Conservation (phyloP, 805 yeast species). For the Barnettozyma wickerhamii region DNA sequence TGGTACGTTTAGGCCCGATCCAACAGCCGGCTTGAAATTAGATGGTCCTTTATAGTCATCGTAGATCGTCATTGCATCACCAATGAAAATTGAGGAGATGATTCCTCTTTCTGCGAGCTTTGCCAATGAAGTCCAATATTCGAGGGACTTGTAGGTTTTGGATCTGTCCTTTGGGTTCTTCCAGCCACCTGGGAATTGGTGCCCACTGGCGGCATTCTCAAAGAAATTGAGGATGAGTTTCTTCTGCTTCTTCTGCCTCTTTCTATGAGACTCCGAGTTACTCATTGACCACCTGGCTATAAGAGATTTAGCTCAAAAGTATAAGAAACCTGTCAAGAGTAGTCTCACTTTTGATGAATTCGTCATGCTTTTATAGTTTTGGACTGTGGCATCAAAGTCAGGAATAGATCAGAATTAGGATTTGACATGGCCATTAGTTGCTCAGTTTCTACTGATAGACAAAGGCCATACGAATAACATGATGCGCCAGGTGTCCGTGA, state of each 20-base stretch:
- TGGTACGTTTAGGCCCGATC: conserved; percentile 29
- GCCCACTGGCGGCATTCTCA: conserved; percentile 2
- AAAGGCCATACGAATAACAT: no score
- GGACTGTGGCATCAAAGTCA: no score
- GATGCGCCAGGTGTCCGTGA: no score
- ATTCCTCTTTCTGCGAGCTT: conserved; percentile 3
- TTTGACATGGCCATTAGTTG: no score
- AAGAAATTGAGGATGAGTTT: conserved; percentile 5
- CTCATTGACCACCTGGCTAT: not conserved
- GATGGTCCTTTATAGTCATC: conserved; percentile 37
- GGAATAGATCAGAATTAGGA: no score
- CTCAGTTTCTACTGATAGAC: no score
- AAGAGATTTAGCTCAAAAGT: not conserved
- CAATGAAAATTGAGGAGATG: conserved; percentile 4
- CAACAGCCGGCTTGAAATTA: conserved; percentile 34
- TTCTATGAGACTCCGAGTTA: not conserved
- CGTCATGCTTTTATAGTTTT: no score
- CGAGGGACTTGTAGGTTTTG: conserved; percentile 17
- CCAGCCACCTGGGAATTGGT: conserved; percentile 2
- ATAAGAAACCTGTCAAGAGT: no score
- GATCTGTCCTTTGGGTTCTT: conserved; percentile 11
- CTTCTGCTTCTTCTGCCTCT: not conserved
- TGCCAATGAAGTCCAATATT: conserved; percentile 3
- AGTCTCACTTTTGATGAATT: no score
- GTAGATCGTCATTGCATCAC: conserved; percentile 17